phyloP scores from a whole-genome alignment of 2,329 filamentous ascomycete species.

The Colletotrichum tamarilloi region DNA sequence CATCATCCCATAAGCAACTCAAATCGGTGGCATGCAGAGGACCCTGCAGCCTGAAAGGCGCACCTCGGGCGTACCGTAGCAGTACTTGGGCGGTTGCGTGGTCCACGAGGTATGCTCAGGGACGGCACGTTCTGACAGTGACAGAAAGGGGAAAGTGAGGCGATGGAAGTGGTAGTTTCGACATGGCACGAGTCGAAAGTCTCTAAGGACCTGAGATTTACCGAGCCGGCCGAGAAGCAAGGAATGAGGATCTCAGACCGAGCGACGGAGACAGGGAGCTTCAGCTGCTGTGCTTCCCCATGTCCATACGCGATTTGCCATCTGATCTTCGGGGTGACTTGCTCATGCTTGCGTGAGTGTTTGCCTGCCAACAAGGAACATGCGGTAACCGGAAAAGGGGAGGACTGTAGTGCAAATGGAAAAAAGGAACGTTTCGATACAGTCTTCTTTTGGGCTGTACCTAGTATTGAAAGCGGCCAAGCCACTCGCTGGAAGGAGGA shows the following conservation, averaged over 20 bases:
- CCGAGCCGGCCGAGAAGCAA: not conserved
- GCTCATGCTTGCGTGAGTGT: not conserved
- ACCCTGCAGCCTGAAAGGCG: not conserved
- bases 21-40: not conserved
- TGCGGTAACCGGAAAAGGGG: not conserved
- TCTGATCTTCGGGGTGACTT: constrained; percentile 3
- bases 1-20: not conserved
- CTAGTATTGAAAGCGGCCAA: not conserved
- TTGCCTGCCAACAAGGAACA: not conserved
- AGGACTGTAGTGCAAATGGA: not conserved
- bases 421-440: not conserved
- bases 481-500: not conserved
- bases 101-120: not conserved
- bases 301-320: not conserved
- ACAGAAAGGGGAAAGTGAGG: not conserved
- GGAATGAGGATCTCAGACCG: not conserved
- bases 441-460: not conserved
- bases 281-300: not conserved
- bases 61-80: not conserved
- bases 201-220: not conserved
- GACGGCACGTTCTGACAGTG: not conserved
- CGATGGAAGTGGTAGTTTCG: not conserved
- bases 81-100: not conserved
- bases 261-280: not conserved
- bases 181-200: not conserved